Evolutionary conservation across 805 yeast genomes (phyloP), one percentile per base, ranked within the genome.

Genomic region (Sporopachydermia lactativora): DNA sequence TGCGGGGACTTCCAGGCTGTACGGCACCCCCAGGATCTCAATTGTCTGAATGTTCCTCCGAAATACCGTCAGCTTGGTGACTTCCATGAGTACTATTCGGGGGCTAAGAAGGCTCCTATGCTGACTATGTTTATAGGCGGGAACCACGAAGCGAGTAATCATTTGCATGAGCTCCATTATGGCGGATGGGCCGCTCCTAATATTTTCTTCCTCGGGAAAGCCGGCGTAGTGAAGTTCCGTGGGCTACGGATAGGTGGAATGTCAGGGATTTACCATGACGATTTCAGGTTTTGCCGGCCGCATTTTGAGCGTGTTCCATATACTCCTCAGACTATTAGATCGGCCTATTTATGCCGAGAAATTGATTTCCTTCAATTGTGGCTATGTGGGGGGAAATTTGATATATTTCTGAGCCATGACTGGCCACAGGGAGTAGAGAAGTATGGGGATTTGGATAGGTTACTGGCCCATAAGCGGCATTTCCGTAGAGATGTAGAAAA

Each of bases 131-230:
- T 89, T 48, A 74, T 92, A 35, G 97, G 98, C 2, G 98, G 98
- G 0, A 92, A 92, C 58, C 98, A 92, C 53, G 98, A 92, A 54
- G 77, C 92, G 3, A 82, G 94, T 43, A 74, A 77, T 44, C 83
- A 81, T 54, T 53, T 92, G 46, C 63, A 71, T 45, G 85, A 81
- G 49, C 59, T 88, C 43, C 73, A 72, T 44, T 71, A 68, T 54
- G 98, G 98, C 8, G 98, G 98, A 0, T 92, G 89, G 83, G 88
- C 82, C 1, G 94, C 95, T 1, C 83, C 85, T 1, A 77, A 80
- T 46, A 83, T 92, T 11, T 92, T 79, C 57, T 92, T 75, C 53
- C 52, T 92, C 49, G 98, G 98, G 0, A 73, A 74, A 36, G 71
- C 78, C 15, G 84, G 86, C 13, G 75, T 75, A 2, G 60, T 92